phyloP scores from a whole-genome alignment of 768 basidiomycete species.

The Galerina sulciceps region DNA sequence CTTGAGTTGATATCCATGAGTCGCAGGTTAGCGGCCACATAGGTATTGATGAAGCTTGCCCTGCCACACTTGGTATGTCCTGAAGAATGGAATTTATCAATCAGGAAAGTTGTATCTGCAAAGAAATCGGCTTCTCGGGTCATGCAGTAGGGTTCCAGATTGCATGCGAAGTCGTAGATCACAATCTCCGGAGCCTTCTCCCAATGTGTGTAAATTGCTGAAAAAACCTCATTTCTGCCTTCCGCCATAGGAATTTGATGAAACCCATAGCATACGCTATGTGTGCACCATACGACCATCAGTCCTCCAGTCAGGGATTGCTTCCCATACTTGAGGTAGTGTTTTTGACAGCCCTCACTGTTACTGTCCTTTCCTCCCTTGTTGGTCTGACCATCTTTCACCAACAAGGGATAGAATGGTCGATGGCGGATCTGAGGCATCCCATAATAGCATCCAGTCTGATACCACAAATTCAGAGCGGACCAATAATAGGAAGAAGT shows the following conservation, averaged over 20 bases:
- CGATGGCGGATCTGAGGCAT: too few species aligned
- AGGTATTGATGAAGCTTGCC: slow-evolving; percentile 31
- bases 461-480: too few species aligned
- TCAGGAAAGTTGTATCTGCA: slow-evolving; percentile 31
- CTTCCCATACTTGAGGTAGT: slow-evolving; percentile 12
- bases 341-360: slow-evolving; percentile 9
- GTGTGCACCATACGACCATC: slow-evolving; percentile 7
- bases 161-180: slow-evolving; percentile 37
- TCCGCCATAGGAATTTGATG: slow-evolving; percentile 15
- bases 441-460: too few species aligned
- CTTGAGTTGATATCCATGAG: slow-evolving; percentile 34
- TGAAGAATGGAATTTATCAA: slow-evolving; percentile 36
- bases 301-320: slow-evolving; percentile 5
- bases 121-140: slow-evolving; percentile 30
- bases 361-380: slow-evolving; percentile 4
- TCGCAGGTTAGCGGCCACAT: slow-evolving; percentile 26
- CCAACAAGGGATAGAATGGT: background rate
- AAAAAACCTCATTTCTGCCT: slow-evolving; percentile 28
- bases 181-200: slow-evolving; percentile 27
- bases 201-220: slow-evolving; percentile 38
- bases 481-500: too few species aligned
- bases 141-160: slow-evolving; percentile 35
- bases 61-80: slow-evolving; percentile 33
- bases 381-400: slow-evolving; percentile 3
- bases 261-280: slow-evolving; percentile 14